Base-by-base conservation (phyloP, 148 eudicot species). In the Silene latifolia region DNA sequence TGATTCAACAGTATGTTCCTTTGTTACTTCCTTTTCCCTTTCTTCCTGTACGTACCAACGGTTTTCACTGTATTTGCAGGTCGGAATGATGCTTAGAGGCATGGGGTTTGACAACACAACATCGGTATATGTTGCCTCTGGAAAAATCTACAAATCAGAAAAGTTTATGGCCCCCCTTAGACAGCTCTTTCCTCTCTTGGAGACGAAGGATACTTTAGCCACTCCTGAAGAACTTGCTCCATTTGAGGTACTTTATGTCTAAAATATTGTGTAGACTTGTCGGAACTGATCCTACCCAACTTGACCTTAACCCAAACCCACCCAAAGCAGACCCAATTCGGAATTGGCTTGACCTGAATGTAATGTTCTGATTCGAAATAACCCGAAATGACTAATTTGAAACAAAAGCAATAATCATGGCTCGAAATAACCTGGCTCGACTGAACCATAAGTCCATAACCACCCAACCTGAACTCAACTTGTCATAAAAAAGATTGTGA, bases 71-170 rank as follows among this genome's bases (percentile, higher is more conserved):
- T 69, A 44, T 72, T 11, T 51, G 74, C 77, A 95, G 99, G 99
- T 90, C 4, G 99, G 99, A 62, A 92, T 95, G 99, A 89, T 95
- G 96, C 97, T 95, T 72, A 81, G 94, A 84, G 98, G 99, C 68
- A 95, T 95, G 99, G 99, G 99, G 23, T 95, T 95, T 72, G 97
- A 92, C 79, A 92, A 92, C 71, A 85, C 79, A 54, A 95, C 99
- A 6, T 77, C 92, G 29, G 86, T 95, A 15, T 95, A 86, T 82
- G 94, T 92, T 63, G 99, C 99, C 24, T 86, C 99, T 19, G 99
- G 99, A 12, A 87, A 85, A 74, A 95, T 95, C 54, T 95, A 95
- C 74, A 86, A 89, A 80, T 92, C 92, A 56, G 99, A 95, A 35
- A 95, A 90, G 83, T 87, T 85, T 78, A 92, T 95, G 92, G 94